A percentile compares a stretch with the other conserved stretches of the same genome.
phyloP scores from a whole-genome alignment of 2,329 filamentous ascomycete species.

The Biscogniauxia sp. region DNA sequence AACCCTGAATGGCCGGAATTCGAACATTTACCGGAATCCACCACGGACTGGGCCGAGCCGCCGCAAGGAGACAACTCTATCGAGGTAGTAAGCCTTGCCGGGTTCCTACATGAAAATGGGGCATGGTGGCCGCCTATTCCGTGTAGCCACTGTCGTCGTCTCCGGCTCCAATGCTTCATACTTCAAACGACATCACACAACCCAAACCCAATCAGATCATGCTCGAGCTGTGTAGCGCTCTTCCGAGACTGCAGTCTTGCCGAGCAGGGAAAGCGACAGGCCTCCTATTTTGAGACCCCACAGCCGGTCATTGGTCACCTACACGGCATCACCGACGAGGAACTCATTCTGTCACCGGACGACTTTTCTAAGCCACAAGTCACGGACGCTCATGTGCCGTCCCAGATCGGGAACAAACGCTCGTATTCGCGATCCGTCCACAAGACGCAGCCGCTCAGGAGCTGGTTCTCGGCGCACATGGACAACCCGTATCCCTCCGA shows the following conservation, averaged over 20 bases:
- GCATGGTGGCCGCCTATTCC: constrained; percentile 41
- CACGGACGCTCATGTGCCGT: too few species aligned
- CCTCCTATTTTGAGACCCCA: constrained; percentile 45
- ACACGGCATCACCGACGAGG: constrained; percentile 45
- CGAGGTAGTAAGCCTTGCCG: constrained; percentile 13
- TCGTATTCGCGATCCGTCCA: constrained; percentile 41
- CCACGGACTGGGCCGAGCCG: too few species aligned
- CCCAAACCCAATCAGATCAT: constrained; percentile 46
- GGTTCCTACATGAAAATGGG: constrained; percentile 39
- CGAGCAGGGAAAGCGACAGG: constrained; percentile 41
- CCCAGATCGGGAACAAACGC: constrained; percentile 25
- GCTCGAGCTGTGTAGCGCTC: constrained; percentile 50
- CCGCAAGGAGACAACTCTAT: too few species aligned
- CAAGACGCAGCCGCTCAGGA: constrained; percentile 43
- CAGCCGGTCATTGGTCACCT: constrained; percentile 47
- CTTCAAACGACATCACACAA: constrained; percentile 45
- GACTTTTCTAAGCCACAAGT: too few species aligned
- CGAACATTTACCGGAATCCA: too few species aligned
- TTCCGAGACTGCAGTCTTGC: constrained; percentile 50
- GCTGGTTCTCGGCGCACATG: constrained; percentile 45
- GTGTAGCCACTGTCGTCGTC: constrained; percentile 43
- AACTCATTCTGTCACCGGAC: too few species aligned
- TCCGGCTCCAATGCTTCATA: constrained; percentile 47
- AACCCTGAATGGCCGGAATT: too few species aligned
- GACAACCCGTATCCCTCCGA: constrained; percentile 49